phyloP scores from a whole-genome alignment of 2,329 filamentous ascomycete genomes.

The Talaromyces pinophilus region DNA sequence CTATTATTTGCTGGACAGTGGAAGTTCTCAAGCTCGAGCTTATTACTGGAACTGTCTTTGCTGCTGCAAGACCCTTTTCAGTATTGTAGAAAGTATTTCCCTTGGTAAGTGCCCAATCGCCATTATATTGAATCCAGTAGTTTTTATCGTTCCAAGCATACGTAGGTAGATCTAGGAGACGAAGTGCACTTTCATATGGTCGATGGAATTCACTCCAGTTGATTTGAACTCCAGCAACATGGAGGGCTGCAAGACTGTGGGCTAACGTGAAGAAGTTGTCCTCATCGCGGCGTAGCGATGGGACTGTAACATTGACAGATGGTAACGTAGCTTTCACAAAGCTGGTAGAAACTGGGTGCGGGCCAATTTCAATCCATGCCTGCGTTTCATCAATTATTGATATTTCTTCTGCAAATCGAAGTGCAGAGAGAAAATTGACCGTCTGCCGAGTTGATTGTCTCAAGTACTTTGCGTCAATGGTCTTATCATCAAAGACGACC shows the following conservation, averaged over 20 bases:
- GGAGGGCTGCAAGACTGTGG: slow-evolving; percentile 59
- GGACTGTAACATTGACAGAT: slow-evolving; percentile 55
- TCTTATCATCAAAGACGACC: slow-evolving; percentile 34
- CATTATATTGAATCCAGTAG: slow-evolving; percentile 70
- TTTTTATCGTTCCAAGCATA: slow-evolving; percentile 71
- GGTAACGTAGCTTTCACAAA: slow-evolving; percentile 68
- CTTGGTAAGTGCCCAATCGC: slow-evolving; percentile 24
- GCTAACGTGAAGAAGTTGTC: slow-evolving; percentile 65
- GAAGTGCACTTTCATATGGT: slow-evolving; percentile 59
- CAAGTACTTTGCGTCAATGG: slow-evolving; percentile 60
- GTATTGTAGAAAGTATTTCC: slow-evolving; percentile 43
- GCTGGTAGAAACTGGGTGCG: slow-evolving; percentile 67
- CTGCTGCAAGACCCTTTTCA: not conserved
- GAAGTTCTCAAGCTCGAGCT: slow-evolving; percentile 34
- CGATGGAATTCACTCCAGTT: slow-evolving; percentile 71
- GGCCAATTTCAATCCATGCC: slow-evolving; percentile 72
- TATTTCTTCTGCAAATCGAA: slow-evolving; percentile 60
- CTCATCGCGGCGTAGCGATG: slow-evolving; percentile 65
- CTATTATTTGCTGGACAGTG: slow-evolving; percentile 20
- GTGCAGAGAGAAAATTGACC: slow-evolving; percentile 67
- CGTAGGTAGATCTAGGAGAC: slow-evolving; percentile 64
- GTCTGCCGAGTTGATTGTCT: slow-evolving; percentile 65
- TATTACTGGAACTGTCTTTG: not conserved
- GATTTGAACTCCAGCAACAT: slow-evolving; percentile 62
- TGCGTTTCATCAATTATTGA: slow-evolving; percentile 65